Base-by-base conservation (phyloP, 805 yeast genomes). In the Naumovozyma castellii region DNA sequence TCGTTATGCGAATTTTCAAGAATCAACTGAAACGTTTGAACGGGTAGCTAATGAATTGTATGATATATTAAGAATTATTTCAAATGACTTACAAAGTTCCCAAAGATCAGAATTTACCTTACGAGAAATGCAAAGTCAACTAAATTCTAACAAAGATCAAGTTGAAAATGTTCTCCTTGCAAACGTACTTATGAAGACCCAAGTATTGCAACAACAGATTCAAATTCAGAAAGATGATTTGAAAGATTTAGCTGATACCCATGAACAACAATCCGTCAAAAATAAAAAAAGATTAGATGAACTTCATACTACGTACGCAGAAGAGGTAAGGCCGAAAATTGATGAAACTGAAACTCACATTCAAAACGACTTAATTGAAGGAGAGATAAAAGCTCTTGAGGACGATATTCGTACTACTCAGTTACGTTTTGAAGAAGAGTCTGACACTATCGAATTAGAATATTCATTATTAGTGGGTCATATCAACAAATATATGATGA, bases 1-100 rank as follows among this genome's bases (percentile, higher is more conserved):
- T 12, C 66, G 72, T 45, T 67, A 73, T 35, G 63, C 75, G 37
- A 75, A 76, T 47, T 56, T 78, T 15, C 61, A 71, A 1, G 61
- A 68, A 1, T 70, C 88, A 0, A 65, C 74, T 8, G 82, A 78
- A 37, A 71, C 86, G 0, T 71, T 84, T 42, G 71, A 68, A 35
- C 67, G 48, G 20, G 42, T 54, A 13, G 51, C 54, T 15, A 48
- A 50, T 31, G 62, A 58, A 30, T 40, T 58, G 18, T 57, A 51
- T 40, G 58, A 54, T 25, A 43, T 57, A 4, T 37, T 59, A 30
- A 46, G 67, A 43, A 63, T 72, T 8, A 61, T 79, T 18, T 67
- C 75, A 5, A 68, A 67, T 40, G 76, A 73, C 29, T 48, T 73
- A 27, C 61, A 57, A 35, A 65, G 64, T 31, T 61, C 73, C 16